Base-by-base conservation (phyloP, 768 basidiomycete species). In the Suillus fuscotomentosus region DNA sequence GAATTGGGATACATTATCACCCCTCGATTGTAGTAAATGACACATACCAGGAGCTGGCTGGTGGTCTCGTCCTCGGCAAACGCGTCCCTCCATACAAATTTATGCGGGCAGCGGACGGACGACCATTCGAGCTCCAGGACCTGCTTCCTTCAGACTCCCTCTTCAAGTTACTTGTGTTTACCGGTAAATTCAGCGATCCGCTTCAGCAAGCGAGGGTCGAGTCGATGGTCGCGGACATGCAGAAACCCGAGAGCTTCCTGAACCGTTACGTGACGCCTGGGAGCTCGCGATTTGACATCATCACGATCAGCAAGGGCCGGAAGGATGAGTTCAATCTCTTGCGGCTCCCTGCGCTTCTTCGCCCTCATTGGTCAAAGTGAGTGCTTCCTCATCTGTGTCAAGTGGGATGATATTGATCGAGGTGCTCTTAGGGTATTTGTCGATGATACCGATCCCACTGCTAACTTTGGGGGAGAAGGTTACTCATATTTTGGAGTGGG, bases 401-500 rank as follows among this genome's bases (percentile, higher is more conserved):
- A 31, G 54, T 20, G 38, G 42, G 51, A 34, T 34, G n/a, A 31
- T 15, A 50, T 43, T 61, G n/a, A 27, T 17, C 45, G 14, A 15
- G 42, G 22, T 9, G 24, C 11, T 22, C 42, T 22, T 14, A 91
- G 89, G 72, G 83, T 88, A 8, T 77, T 87, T 39, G 77, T 88
- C 14, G 90, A 91, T 65, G 87, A 87, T 62, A 73, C 68, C 1
- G 82, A 86, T 65, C 65, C 81, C 42, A 75, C 71, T 24, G 82
- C 80, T 3, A 70, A 61, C 4, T 70, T 76, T 27, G 86, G 85
- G 31, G 87, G 87, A 6, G 78, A 79, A 42, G 87, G 84, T 5
- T 89, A 90, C 70, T 66, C 72, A 0, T 79, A 80, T 36, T 89
- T 85, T 67, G 88, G 88, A 0, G 69, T 79, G 14, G 61, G 62